phyloP scores from a whole-genome alignment of 345 rosid genomes.

The Schrenkiella parvula region DNA sequence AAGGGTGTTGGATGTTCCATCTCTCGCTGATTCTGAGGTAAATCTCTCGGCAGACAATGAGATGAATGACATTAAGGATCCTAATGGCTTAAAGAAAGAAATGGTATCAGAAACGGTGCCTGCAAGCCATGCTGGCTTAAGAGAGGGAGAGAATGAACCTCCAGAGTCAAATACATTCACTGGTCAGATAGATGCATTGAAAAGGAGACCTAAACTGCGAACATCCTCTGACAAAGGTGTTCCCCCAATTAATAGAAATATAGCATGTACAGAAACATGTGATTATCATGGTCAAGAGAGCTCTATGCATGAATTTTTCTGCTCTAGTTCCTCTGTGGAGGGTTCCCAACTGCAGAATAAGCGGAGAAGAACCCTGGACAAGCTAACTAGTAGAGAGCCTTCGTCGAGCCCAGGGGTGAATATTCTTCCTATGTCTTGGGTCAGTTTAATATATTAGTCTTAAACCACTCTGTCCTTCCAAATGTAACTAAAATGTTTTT shows the following conservation, averaged over 20 bases:
- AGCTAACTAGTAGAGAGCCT: constrained; percentile 25
- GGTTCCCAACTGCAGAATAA: constrained; percentile 45
- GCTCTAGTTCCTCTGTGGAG: constrained; percentile 26
- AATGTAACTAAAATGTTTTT: constrained; percentile 7
- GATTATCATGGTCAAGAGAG: constrained; percentile 26
- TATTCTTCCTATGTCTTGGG: constrained; percentile 16
- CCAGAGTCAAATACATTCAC: constrained; percentile 15
- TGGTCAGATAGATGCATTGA: constrained; percentile 4
- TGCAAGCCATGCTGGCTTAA: constrained; percentile 25
- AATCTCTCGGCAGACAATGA: constrained; percentile 16
- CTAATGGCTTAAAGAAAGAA: constrained; percentile 14
- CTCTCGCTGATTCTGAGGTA: constrained; percentile 26
- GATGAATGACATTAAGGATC: constrained; percentile 28
- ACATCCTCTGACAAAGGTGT: constrained; percentile 12
- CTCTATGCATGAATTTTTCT: constrained; percentile 18
- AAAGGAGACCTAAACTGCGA: constrained; percentile 19
- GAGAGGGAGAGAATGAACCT: constrained; percentile 28
- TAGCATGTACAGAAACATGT: constrained; percentile 31
- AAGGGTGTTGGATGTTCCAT: constrained; percentile 21
- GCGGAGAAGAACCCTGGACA: constrained; percentile 42
- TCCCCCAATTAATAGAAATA: constrained; percentile 9
- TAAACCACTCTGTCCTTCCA: constrained; percentile 6
- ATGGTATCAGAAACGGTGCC: constrained; percentile 15
- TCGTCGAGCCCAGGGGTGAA: constrained; percentile 42
- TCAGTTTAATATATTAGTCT: constrained; percentile 14